Base-by-base conservation (phyloP, 2,329 filamentous ascomycete species). In the Penicillium janthinellum region DNA sequence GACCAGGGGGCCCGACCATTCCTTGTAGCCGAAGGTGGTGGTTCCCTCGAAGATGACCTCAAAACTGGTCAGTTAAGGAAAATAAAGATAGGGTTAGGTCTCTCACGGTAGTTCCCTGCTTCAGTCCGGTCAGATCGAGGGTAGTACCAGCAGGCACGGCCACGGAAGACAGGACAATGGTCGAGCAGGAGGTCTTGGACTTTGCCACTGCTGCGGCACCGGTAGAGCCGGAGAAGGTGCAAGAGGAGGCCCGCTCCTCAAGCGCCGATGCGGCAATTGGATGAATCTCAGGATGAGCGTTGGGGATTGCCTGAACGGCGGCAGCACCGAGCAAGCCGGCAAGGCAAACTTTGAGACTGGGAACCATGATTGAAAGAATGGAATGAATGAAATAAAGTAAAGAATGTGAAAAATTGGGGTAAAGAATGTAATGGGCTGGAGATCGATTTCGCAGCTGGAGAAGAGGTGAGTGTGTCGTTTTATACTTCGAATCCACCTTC, bases 11-110 rank as follows among this genome's bases (percentile, higher is more conserved):
- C 49, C 49, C 2, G 11, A 8, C 49, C 49, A 52, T 28, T 52
- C 49, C 37, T 52, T 52, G 37, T 52, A 52, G 37, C 49, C 49
- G 20, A 52, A 52, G 35, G 49, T 52, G 37, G 49, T 52, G 5
- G 3, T n/a, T n/a, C 49, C 49, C 37, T 52, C 49, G 22, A 52
- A 52, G 49, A 39, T 52, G 49, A 52, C 49, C 49, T 52, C 11
- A 17, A 11, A 5, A 17, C 12, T n/a, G 7, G 11, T 52, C 11
- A 41, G 37, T 39, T 4, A 7, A n/a, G 22, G 4, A 7, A 15
- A 10, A 31, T 1, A n/a, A 17, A 1, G 14, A 10, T 15, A 88
- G 86, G 50, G 67, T 70, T 0, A 75, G n/a, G 70, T 70, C 6
- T 39, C 49, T 25, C 15, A 52, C 49, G 1, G 49, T 52, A 14